Base-by-base conservation (phyloP, 768 basidiomycete species). In the Suillus tomentosus region DNA sequence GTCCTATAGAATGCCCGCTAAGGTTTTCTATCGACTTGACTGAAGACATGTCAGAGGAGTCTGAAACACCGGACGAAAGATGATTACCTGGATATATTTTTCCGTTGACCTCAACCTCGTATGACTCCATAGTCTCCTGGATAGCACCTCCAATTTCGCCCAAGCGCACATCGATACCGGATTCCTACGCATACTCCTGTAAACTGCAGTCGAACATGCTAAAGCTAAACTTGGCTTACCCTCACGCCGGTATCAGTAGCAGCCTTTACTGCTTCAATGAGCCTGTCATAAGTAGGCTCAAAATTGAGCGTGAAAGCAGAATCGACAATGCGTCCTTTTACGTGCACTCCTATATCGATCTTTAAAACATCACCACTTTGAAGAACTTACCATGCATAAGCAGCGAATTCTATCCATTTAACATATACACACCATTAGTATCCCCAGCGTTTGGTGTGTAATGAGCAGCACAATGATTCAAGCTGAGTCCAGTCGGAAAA, bases 71-170 rank as follows among this genome's bases (percentile, higher is more conserved):
- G 14, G 34, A 55, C 24, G 24, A 50, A 22, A 61, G 61, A 53
- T 55, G 14, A 51, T 14, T 66, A 95, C 95, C 94, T 58, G 90
- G 94, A 68, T 88, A 81, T 9, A 89, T 82, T 70, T 94, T 94
- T 27, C 93, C 90, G 15, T 85, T 84, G n/a, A 96, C 86, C 71
- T 95, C 94, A 13, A 99, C 96, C 74, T 99, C 97, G 71, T 98
- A 98, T 1, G 92, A 94, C 73, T 98, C 95, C 97, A 99, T 99
- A 2, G 95, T 96, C 74, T 99, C 97, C 76, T 99, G 96, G 62
- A 99, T 96, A 59, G 85, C 85, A 0, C 87, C 95, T 3, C 89
- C 97, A 39, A 99, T 83, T 73, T 99, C 96, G 61, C 95, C 95
- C 60, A 99, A 83, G 60, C 96, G 86, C 0, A 92, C 92, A 71